Percentiles rank a stretch among this genome's conserved stretches.
Evolutionary conservation across 352 stramenopile species (phyloP).

Genomic region (Pythium folliculosum): DNA sequence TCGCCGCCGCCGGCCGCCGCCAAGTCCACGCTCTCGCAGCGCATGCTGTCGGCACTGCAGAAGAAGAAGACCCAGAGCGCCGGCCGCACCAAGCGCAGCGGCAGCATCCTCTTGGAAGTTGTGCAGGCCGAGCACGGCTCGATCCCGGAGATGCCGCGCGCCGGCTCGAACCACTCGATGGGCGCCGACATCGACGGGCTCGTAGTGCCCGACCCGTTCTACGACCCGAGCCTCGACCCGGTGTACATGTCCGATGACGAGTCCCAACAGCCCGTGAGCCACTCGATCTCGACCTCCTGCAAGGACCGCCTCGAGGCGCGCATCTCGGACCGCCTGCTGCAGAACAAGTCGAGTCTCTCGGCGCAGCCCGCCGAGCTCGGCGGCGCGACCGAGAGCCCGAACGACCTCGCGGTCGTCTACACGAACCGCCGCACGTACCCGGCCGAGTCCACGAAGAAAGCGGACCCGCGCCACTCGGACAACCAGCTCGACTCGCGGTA

Average conservation of each 20-base stretch:
- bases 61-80: conserved; percentile 30
- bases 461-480: conserved; percentile 49
- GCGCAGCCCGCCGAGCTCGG: conserved; percentile 37
- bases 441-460: conserved; percentile 53
- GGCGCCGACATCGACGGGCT: conserved; percentile 23
- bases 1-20: not conserved
- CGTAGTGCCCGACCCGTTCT: conserved; percentile 23
- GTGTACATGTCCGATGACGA: conserved; percentile 28
- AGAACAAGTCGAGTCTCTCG: conserved; percentile 24
- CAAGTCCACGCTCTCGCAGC: conserved; percentile 53
- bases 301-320: conserved; percentile 63
- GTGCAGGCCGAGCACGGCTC: conserved; percentile 16
- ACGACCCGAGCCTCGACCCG: conserved; percentile 22
- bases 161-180: conserved; percentile 18
- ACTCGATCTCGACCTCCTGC: conserved; percentile 19
- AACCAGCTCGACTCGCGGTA: conserved; percentile 12
- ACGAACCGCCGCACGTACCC: conserved; percentile 69
- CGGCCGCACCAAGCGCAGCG: conserved; percentile 21
- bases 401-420: conserved; percentile 55
- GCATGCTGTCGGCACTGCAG: conserved; percentile 62
- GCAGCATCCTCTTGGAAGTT: conserved; percentile 21
- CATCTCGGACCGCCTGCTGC: conserved; percentile 59
- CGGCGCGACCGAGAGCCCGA: conserved; percentile 31
- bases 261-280: not conserved
- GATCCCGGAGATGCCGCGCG: conserved; percentile 8